Percentiles rank a stretch among this genome's conserved stretches.
phyloP scores from a whole-genome alignment of 1,139 yeast species.

The Magnusiomyces starmeri region DNA sequence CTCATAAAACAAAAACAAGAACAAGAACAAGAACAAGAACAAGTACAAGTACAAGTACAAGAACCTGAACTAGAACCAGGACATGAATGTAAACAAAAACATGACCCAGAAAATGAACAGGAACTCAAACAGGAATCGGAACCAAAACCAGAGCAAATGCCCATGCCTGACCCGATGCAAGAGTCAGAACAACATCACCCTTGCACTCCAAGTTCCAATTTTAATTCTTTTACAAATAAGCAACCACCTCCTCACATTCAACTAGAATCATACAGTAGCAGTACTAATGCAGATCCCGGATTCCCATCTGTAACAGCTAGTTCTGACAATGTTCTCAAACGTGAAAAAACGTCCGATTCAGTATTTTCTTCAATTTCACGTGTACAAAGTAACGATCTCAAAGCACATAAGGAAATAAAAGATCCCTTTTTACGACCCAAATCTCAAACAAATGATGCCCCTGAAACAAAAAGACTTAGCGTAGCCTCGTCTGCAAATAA shows the following conservation, averaged over 20 bases:
- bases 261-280: background rate
- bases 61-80: background rate
- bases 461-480: background rate
- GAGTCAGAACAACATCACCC: background rate
- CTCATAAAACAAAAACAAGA: background rate
- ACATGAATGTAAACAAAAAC: background rate
- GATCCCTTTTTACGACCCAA: background rate
- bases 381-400: too few species aligned
- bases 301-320: background rate
- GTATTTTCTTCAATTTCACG: background rate
- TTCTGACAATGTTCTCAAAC: background rate
- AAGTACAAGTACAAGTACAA: background rate
- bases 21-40: background rate
- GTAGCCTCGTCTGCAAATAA: background rate
- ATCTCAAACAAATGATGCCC: background rate
- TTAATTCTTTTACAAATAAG: background rate
- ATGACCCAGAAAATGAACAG: background rate
- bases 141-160: background rate
- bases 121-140: background rate
- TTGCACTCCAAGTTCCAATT: too few species aligned
- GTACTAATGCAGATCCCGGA: too few species aligned
- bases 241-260: background rate
- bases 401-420: too few species aligned
- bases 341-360: background rate
- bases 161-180: background rate